Conservation (phyloP, 768 basidiomycete species). For the Hygrophorus russula region DNA sequence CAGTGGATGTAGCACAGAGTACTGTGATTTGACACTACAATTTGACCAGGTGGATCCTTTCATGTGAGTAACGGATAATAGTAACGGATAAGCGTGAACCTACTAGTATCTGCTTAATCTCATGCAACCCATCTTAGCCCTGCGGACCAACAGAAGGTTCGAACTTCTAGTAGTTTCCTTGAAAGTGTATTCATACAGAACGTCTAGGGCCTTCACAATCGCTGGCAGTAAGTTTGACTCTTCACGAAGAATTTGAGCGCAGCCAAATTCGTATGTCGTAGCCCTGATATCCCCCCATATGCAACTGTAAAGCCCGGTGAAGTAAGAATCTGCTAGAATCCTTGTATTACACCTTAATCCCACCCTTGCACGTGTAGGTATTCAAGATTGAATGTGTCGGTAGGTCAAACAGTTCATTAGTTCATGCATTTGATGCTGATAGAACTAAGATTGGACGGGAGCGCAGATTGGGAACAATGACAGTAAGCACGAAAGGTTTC, state of each 20-base stretch:
- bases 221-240: conserved; percentile 50
- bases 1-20: neutral
- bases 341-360: neutral
- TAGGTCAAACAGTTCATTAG: too few species aligned
- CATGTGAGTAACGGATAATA: too few species aligned
- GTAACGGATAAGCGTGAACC: too few species aligned
- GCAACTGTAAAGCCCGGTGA: conserved; percentile 54
- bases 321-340: conserved; percentile 15
- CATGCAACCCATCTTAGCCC: conserved; percentile 14
- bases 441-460: too few species aligned
- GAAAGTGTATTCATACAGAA: neutral
- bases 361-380: neutral
- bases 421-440: too few species aligned
- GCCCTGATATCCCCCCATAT: conserved; percentile 54
- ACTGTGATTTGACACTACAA: too few species aligned
- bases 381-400: too few species aligned
- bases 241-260: neutral
- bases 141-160: conserved; percentile 51
- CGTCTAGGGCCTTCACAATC: conserved; percentile 51
- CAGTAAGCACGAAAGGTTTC: too few species aligned
- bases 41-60: too few species aligned
- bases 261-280: conserved; percentile 12
- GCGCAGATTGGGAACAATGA: too few species aligned
- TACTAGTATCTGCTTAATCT: too few species aligned
- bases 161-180: conserved; percentile 1